Evolutionary conservation across 306 rosid species (phyloP), one percentile per base, ranked within the genome.

Genomic region (Begonia masoniana): DNA sequence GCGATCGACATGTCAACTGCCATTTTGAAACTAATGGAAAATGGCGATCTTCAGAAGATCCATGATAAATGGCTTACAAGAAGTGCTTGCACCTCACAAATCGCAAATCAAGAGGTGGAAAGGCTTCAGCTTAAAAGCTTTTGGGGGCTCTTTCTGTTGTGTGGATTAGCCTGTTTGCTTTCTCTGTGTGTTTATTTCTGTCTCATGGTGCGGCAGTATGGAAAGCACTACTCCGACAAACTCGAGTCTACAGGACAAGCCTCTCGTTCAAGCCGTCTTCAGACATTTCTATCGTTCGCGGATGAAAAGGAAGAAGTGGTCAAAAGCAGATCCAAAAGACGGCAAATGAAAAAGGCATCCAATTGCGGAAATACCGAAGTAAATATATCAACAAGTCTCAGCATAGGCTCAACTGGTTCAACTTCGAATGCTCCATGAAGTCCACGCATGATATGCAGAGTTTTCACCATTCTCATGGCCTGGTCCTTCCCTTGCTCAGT

Each of bases 51-150:
- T 13, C 85, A 87, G 62, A 83, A 95, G 75, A 92, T 92, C 62
- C 96, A 81, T 65, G 99, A 92, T 80, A 92, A 92, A 56, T 92
- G 99, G 99, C 88, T 92, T 10, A 53, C 48, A 64, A 70, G 77
- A 42, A 79, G 79, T 14, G 81, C 95, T 10, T 92, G 99, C 69
- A 60, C 82, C 43, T 68, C 93, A 54, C 94, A 75, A 51, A 73
- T 74, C 17, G 43, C 95, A 48, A 77, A 76, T 65, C 50, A 77
- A 12, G 85, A 76, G 71, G 83, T 79, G 62, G 85, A 92, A 71
- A 79, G 82, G 19, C 95, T 92, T 41, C 52, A 67, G 41, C 93
- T 92, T 0, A 66, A 56, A 49, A 92, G 99, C 79, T 92, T 92
- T 21, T 75, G 84, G 88, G 99, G 95, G 10, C 93, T 92, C 31